Evolutionary conservation across 140 eudicot genomes (phyloP).

Genomic region (Ambrosia hybrid): DNA sequence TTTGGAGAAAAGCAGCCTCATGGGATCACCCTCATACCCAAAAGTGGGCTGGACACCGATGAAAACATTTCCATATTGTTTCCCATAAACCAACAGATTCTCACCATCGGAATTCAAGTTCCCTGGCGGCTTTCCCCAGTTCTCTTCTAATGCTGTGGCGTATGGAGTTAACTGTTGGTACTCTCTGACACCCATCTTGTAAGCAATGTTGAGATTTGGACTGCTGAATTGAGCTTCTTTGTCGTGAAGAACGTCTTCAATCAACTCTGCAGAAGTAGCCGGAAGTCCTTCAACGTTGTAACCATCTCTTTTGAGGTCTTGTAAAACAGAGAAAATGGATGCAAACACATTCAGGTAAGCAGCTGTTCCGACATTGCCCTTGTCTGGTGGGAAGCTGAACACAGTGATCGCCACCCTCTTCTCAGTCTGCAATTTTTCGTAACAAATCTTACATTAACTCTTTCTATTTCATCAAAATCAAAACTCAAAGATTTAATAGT

Average conservation of each 20-base stretch:
- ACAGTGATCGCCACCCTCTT: slow-evolving; percentile 96
- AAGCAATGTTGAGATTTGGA: slow-evolving; percentile 86
- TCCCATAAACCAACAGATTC: slow-evolving; percentile 92
- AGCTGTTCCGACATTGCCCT: slow-evolving; percentile 98
- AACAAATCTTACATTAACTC: background rate
- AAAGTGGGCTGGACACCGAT: slow-evolving; percentile 98
- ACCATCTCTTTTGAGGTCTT: slow-evolving; percentile 79
- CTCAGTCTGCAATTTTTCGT: slow-evolving; percentile 54
- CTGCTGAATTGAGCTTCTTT: slow-evolving; percentile 98
- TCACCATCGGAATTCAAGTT: slow-evolving; percentile 96
- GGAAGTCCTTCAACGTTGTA: slow-evolving; percentile 92
- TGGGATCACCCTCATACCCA: slow-evolving; percentile 98
- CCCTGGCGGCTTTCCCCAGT: slow-evolving; percentile 99
- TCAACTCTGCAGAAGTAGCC: slow-evolving; percentile 67
- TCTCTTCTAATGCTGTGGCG: slow-evolving; percentile 77
- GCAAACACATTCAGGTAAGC: slow-evolving; percentile 95
- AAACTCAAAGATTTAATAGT: background rate
- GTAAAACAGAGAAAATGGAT: slow-evolving; percentile 86
- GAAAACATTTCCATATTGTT: slow-evolving; percentile 86
- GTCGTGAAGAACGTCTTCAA: slow-evolving; percentile 91
- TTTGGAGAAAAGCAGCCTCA: slow-evolving; percentile 95
- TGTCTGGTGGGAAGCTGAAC: slow-evolving; percentile 99
- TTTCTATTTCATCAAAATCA: background rate
- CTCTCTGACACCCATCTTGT: slow-evolving; percentile 94
- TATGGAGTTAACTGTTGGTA: slow-evolving; percentile 86